Base-by-base conservation (phyloP, 1,284 basidiomycete species). In the Pisolithus thermaeus region DNA sequence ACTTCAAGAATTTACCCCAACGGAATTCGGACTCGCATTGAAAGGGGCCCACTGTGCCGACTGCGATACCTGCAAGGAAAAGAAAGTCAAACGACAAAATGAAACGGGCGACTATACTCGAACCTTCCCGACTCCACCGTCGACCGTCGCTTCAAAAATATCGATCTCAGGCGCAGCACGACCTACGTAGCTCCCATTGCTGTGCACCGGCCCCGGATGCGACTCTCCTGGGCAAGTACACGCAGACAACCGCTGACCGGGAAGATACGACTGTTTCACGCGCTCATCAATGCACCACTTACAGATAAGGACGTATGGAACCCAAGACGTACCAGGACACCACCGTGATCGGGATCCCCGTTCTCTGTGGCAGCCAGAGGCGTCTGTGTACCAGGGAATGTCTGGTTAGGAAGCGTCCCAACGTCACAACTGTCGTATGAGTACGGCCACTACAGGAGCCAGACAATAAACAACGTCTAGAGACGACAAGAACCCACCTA, bases 361-460 rank as follows among this genome's bases (percentile, higher is more conserved):
- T 72, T 69, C 41, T 61, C 36, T 0, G 68, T 57, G 4, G 79
- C 79, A 30, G 74, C 72, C 8, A 75, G 56, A 5, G 83, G 82
- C 0, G 71, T 73, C 1, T 63, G 61, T 8, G 73, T 74, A 1
- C 82, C 83, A 1, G 78, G 71, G 52, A 75, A 73, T 0, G 86
- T 90, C 67, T 90, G 87, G 63, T 92, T 92, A 1, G 84, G 78
- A 46, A 91, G 72, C 0, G 92, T 94, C 3, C 92, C 94, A 40
- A 91, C 79, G 61, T 92, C 90, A 64, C 91, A 93, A 1, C 77
- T 66, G 61, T 90, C 84, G 58, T 91, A 90, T 2, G 80, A 81
- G 58, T 79, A 87, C n/a, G 79, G 81, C 71, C 81, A 83, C 77
- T 79, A 4, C 25, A 45, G 32, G 7, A 45, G 36, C 18, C 52